A percentile compares a stretch with the other conserved stretches of the same genome.
phyloP scores from a whole-genome alignment of 2,329 filamentous ascomycete species.

The Cordyceps fumosorosea region DNA sequence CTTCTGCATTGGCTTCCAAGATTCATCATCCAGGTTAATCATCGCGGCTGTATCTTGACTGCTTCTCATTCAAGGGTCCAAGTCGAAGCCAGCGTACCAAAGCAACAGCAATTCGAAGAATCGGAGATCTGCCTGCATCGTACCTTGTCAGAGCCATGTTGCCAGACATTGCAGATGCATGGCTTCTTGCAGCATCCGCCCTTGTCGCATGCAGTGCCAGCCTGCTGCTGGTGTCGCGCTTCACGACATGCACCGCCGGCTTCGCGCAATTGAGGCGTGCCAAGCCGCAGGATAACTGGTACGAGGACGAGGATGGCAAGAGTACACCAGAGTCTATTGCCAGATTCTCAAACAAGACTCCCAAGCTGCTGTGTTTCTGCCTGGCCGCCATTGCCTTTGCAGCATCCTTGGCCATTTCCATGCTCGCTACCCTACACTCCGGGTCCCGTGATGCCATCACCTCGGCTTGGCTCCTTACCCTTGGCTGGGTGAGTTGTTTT shows the following conservation, averaged over 20 bases:
- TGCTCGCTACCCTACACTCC: conserved; percentile 42
- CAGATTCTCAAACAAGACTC: conserved; percentile 53
- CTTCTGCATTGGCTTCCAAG: too few relatives aligned
- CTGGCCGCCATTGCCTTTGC: conserved; percentile 46
- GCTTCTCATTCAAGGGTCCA: too few relatives aligned
- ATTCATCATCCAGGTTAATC: too few relatives aligned
- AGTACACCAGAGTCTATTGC: conserved; percentile 57
- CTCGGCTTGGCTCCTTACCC: conserved; percentile 54
- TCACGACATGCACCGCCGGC: neutral
- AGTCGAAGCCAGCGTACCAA: too few relatives aligned
- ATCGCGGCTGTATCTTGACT: too few relatives aligned
- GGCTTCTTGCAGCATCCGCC: neutral
- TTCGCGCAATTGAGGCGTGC: neutral
- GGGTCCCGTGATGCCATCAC: conserved; percentile 33
- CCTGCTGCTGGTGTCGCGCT: conserved; percentile 29
- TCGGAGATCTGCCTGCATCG: neutral
- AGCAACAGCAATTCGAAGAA: neutral
- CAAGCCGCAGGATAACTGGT: conserved; percentile 39
- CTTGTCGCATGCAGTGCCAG: conserved; percentile 18
- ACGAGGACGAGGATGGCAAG: conserved; percentile 63
- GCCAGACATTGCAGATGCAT: neutral
- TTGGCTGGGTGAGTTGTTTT: conserved; percentile 51
- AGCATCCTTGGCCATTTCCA: conserved; percentile 48
- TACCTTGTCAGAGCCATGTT: neutral
- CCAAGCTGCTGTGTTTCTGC: conserved; percentile 48